phyloP scores from a whole-genome alignment of 108 stramenopile genomes.

The Nitzschia sp. region DNA sequence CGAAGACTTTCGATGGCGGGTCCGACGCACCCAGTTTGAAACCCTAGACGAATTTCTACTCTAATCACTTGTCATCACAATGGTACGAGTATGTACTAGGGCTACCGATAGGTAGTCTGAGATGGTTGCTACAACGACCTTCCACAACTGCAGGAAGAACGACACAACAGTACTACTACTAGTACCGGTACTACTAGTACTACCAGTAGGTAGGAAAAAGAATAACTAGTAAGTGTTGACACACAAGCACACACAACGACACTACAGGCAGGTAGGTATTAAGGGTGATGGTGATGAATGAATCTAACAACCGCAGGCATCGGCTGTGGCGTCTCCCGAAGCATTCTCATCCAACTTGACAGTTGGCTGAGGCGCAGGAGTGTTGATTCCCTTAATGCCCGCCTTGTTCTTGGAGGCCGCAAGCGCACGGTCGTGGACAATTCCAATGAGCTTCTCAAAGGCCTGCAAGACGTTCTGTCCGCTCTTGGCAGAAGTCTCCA shows the following conservation, averaged over 20 bases:
- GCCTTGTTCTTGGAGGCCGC: slow-evolving; percentile 45
- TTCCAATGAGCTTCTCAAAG: slow-evolving; percentile 84
- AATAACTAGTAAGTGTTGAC: no score
- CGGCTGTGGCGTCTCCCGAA: slow-evolving; percentile 19
- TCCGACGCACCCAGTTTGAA: slow-evolving; percentile 7
- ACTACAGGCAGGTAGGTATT: no score
- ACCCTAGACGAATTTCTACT: slow-evolving; percentile 2
- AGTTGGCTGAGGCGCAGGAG: slow-evolving; percentile 15
- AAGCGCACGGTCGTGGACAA: slow-evolving; percentile 81
- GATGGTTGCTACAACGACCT: no score
- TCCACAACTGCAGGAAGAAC: no score
- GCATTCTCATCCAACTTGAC: slow-evolving; percentile 47
- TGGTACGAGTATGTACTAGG: no score
- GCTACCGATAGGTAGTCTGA: no score
- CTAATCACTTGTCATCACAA: no score
- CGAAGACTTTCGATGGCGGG: slow-evolving; percentile 15
- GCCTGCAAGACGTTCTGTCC: slow-evolving; percentile 80
- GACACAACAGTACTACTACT: no score
- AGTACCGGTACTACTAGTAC: no score
- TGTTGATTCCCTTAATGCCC: slow-evolving; percentile 60
- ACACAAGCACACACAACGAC: no score
- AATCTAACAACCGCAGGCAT: slow-evolving; percentile 61
- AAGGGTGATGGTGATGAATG: no score
- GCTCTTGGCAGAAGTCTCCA: slow-evolving; percentile 79
- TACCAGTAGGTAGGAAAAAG: no score